Evolutionary conservation across 148 eudicot species (phyloP).

Genomic region (Chenopodium berlandieri): DNA sequence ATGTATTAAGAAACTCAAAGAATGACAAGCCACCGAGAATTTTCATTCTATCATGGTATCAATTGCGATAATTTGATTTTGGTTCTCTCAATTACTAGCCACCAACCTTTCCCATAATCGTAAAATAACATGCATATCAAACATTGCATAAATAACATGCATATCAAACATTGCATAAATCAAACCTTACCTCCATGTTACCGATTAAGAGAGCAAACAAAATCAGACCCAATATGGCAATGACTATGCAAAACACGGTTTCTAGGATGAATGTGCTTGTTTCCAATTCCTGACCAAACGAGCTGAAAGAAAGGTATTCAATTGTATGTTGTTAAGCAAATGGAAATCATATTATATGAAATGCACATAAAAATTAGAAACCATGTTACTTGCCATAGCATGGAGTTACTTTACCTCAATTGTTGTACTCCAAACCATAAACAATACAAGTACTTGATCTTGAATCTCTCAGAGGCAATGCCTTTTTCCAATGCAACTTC

Average conservation of each 20-base stretch:
- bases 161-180: no score
- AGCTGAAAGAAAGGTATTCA: conserved; percentile 37
- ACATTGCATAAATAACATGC: not conserved
- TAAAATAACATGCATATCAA: not conserved
- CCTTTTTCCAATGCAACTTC: conserved; percentile 43
- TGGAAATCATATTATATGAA: not conserved
- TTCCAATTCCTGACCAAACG: conserved; percentile 58
- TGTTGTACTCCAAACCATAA: conserved; percentile 78
- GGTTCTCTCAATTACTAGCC: no score
- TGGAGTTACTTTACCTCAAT: conserved; percentile 39
- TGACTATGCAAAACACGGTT: conserved; percentile 54
- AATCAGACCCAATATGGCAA: conserved; percentile 61
- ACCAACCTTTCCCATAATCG: not conserved
- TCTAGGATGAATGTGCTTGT: conserved; percentile 64
- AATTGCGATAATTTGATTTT: no score
- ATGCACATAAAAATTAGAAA: no score
- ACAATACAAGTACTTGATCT: conserved; percentile 65
- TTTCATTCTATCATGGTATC: no score
- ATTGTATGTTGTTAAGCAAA: no score
- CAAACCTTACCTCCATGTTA: conserved; percentile 59
- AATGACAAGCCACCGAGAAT: no score
- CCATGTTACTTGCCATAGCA: not conserved
- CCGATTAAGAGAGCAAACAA: conserved; percentile 68
- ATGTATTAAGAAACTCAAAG: no score
- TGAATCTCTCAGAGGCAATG: conserved; percentile 46